Evolutionary conservation across 192 early-diverging fungal species (phyloP).

Genomic region (Podila epigama): DNA sequence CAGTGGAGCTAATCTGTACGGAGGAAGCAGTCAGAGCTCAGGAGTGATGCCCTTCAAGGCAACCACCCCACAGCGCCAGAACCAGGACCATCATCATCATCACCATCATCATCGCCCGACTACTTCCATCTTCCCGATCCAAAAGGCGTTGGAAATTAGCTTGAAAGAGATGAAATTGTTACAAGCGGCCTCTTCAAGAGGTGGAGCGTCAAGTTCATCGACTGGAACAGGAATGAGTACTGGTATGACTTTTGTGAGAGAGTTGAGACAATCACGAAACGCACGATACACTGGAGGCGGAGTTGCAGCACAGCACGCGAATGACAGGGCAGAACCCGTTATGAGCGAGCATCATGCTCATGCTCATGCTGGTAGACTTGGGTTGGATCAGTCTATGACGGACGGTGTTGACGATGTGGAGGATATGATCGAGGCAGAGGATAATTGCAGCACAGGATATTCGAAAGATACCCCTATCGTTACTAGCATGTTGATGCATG

Average conservation of each 20-base stretch:
- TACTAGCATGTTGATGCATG: too few species aligned
- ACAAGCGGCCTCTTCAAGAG: conserved; percentile 29
- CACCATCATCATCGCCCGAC: conserved; percentile 14
- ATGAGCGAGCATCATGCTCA: background rate
- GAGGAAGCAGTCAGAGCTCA: conserved; percentile 23
- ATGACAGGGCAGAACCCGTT: conserved; percentile 16
- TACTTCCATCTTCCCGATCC: conserved; percentile 41
- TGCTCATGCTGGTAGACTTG: too few species aligned
- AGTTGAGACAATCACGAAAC: conserved; percentile 21
- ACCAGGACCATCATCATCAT: conserved; percentile 8
- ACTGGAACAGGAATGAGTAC: conserved; percentile 34
- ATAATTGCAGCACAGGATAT: background rate
- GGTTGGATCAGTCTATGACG: too few species aligned
- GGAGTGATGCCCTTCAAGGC: conserved; percentile 11
- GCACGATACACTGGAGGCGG: conserved; percentile 22
- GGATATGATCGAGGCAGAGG: background rate
- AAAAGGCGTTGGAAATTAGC: conserved; percentile 42
- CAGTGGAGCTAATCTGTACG: conserved; percentile 39
- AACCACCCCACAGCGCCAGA: too few species aligned
- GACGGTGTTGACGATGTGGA: background rate
- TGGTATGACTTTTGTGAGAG: conserved; percentile 43
- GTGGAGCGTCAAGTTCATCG: conserved; percentile 28
- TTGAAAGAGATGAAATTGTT: conserved; percentile 37
- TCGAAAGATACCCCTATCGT: too few species aligned
- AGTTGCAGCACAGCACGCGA: conserved; percentile 25